Evolutionary conservation across 805 yeast species (phyloP).

Genomic region (Cyberlindnera bimundalis): DNA sequence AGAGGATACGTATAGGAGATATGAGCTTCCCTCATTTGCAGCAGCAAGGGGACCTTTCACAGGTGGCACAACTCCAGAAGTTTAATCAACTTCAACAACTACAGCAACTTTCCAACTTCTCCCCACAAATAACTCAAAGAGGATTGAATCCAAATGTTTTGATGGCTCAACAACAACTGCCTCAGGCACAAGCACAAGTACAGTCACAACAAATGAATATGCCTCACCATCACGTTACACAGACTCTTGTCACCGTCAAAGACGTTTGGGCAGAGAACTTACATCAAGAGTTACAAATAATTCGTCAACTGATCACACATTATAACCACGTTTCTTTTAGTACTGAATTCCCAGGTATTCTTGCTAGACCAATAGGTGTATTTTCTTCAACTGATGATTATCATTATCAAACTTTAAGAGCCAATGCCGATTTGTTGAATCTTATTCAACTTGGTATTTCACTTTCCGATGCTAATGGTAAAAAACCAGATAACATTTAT

Average conservation of each 20-base stretch:
- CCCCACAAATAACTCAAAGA: constrained; percentile 20
- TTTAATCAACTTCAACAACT: constrained; percentile 21
- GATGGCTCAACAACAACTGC: constrained; percentile 10
- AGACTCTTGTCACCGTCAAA: constrained; percentile 33
- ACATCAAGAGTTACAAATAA: constrained; percentile 59
- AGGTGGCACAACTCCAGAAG: constrained; percentile 18
- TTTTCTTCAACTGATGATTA: constrained; percentile 87
- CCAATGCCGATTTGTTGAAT: constrained; percentile 83
- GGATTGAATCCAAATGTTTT: constrained; percentile 13
- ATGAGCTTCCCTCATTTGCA: constrained; percentile 25
- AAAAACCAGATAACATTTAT: constrained; percentile 60
- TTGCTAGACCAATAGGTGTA: constrained; percentile 93
- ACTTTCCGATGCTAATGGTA: constrained; percentile 64
- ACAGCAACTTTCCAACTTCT: constrained; percentile 17
- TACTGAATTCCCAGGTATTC: constrained; percentile 94
- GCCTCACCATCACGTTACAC: constrained; percentile 34
- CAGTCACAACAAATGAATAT: constrained; percentile 8
- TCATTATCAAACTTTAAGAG: constrained; percentile 91
- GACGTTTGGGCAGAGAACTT: constrained; percentile 76
- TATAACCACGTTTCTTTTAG: constrained; percentile 66
- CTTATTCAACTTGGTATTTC: constrained; percentile 86
- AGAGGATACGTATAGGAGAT: background rate
- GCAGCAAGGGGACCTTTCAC: constrained; percentile 19
- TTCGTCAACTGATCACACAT: constrained; percentile 55
- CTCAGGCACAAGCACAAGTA: constrained; percentile 6